Evolutionary conservation across 768 basidiomycete genomes (phyloP), one percentile per base, ranked within the genome.

Genomic region (Cubamyces lactineus): DNA sequence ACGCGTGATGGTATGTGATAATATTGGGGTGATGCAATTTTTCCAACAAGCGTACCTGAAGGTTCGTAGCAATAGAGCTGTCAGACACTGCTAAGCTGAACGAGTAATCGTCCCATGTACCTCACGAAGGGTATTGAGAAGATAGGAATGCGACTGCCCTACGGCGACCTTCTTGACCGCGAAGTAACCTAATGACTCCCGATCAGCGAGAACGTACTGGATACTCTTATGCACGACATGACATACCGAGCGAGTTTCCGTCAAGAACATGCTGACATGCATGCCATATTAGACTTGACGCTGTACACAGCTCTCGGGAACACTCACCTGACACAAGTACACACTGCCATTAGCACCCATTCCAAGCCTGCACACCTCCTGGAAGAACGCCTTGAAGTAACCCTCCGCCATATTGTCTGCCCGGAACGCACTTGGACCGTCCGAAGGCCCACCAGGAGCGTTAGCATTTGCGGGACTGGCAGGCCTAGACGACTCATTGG

Each of bases 121-220:
- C 79, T 96, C 94, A 46, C 86, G 85, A 41, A 96, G 77, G 57
- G 92, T 94, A 51, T 86, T 87, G 42, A 94, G 76, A 6, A 96
- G 79, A 76, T 96, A 96, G 2, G 87, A 81, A 66, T 94, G 91
- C 0, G 93, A 96, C 70, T 92, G 86, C 50, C 95, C 95, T 0
- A 98, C 91, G 0, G 96, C 94, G 21, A 98, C 94, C 73, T 97
- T 98, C 78, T 98, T 98, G 49, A 97, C 91, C 0, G 96, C 96
- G 72, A 96, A 97, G 66, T 87, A 88, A 28, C 91, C 91, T 84
- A 40, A 28, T 28, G 42, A 42, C 66, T 51, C 50, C 49, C 38
- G 0, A 9, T 49, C 7, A 50, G 23, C 1, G 47, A 48, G 50
- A 60, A 16, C 12, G 19, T 24, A 41, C 39, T 57, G 23, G 54